Conservation (phyloP, 225 moss, liverwort and hornwort species). For the Asterella californica region DNA sequence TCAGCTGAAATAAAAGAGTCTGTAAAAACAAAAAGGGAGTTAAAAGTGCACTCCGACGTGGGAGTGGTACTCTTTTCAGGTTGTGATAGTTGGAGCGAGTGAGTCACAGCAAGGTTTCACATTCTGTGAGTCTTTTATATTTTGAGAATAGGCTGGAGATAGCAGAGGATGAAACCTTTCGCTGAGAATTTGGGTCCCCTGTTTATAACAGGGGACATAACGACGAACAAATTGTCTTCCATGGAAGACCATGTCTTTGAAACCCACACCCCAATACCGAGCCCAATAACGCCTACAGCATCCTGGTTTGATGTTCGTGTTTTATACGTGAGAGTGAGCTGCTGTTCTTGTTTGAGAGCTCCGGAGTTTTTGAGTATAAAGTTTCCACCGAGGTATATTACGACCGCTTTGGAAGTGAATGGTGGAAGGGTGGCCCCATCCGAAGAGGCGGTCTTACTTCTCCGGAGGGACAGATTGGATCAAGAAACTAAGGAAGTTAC, state of each 20-base stretch:
- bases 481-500: slow-evolving; percentile 51
- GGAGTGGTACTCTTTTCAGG: no score
- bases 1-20: no score
- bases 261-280: not conserved
- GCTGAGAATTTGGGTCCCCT: not conserved
- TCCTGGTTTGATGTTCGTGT: slow-evolving; percentile 66
- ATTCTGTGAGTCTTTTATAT: no score
- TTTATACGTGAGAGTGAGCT: slow-evolving; percentile 53
- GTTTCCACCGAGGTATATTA: slow-evolving; percentile 52
- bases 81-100: no score
- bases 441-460: slow-evolving; percentile 47
- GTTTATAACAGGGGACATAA: slow-evolving; percentile 3
- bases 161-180: not conserved
- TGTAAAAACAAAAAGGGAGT: no score
- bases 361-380: slow-evolving; percentile 49
- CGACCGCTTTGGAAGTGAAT: slow-evolving; percentile 59
- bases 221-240: not conserved
- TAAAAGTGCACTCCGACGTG: no score
- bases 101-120: no score
- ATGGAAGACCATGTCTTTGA: not conserved
- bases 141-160: no score
- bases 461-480: slow-evolving; percentile 57
- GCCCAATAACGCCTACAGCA: not conserved
- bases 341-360: slow-evolving; percentile 50
- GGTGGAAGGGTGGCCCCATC: slow-evolving; percentile 61